These are phyloP conservation scores for Saccharomycopsis sp. DNA, from an alignment of 805 yeast genomes.

Conservation along the genomic window DNA sequence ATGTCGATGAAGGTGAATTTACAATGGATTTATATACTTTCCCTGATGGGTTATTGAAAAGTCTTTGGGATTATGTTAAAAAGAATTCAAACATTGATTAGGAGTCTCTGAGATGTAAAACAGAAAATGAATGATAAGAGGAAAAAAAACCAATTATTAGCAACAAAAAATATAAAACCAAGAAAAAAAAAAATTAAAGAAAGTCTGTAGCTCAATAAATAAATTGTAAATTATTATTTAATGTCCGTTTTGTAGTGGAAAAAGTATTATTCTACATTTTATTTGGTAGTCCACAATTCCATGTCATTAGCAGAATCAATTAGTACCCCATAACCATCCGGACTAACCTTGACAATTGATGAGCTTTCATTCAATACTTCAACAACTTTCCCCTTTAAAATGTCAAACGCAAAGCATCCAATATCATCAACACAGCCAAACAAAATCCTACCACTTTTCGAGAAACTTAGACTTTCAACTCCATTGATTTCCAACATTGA, in stretches of 20 bases:
- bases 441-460: constrained; percentile 66
- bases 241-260: too few species aligned
- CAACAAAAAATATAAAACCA: constrained; percentile 11
- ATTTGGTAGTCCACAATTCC: constrained; percentile 46
- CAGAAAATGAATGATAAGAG: background rate
- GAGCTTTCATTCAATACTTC: constrained; percentile 62
- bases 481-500: constrained; percentile 51
- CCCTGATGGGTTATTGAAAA: constrained; percentile 84
- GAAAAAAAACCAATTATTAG: background rate
- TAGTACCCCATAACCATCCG: constrained; percentile 69
- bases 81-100: constrained; percentile 39
- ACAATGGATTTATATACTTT: constrained; percentile 91
- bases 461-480: constrained; percentile 63
- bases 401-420: constrained; percentile 75
- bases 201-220: constrained; percentile 4
- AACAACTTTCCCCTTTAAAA: constrained; percentile 54
- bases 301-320: constrained; percentile 69
- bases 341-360: constrained; percentile 59
- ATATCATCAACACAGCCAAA: constrained; percentile 71
- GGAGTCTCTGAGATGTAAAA: constrained; percentile 23
- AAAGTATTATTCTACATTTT: background rate
- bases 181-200: constrained; percentile 21
- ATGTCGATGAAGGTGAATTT: constrained; percentile 94
- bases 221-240: background rate
- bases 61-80: constrained; percentile 91